A percentile compares a stretch with the other conserved stretches of the same genome.
phyloP scores from a whole-genome alignment of 2,329 filamentous ascomycete species.

The Fusarium sp. region DNA sequence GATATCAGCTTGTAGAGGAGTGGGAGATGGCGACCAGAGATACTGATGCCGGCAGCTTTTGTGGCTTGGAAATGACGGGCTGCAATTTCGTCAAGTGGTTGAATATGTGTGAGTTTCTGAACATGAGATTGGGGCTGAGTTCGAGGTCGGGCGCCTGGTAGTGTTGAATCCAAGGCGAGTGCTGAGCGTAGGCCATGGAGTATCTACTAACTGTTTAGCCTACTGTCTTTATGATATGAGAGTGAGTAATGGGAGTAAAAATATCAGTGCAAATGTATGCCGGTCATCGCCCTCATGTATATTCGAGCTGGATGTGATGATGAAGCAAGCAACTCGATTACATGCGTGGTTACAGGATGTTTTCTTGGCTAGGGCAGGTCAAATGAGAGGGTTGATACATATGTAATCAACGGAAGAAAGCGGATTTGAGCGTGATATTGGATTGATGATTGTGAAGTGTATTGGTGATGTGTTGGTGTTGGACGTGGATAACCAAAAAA shows the following conservation, averaged over 20 bases:
- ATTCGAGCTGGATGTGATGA: neutral
- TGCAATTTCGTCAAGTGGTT: constrained; percentile 59
- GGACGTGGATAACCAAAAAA: neutral
- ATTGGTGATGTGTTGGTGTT: constrained; percentile 29
- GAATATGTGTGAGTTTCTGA: constrained; percentile 53
- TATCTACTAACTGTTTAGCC: constrained; percentile 31
- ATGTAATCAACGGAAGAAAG: neutral
- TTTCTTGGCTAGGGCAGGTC: neutral
- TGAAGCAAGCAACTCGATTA: neutral
- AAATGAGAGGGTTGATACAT: neutral
- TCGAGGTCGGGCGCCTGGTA: constrained; percentile 9
- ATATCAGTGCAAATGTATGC: neutral
- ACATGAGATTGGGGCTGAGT: constrained; percentile 27
- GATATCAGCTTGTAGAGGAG: constrained; percentile 67
- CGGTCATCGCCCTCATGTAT: neutral
- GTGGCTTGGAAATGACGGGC: constrained; percentile 60
- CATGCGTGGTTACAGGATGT: neutral
- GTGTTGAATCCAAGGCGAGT: constrained; percentile 37
- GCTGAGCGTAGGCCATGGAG: constrained; percentile 40
- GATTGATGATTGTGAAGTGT: neutral
- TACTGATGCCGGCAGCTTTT: constrained; percentile 57
- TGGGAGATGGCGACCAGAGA: constrained; percentile 64
- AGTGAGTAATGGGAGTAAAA: neutral
- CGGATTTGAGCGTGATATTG: neutral
- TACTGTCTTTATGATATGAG: neutral